Evolutionary conservation across 176 grass and related monocot species (phyloP), one percentile per base, ranked within the genome.

Genomic region (Bolboschoenus planiculmis): DNA sequence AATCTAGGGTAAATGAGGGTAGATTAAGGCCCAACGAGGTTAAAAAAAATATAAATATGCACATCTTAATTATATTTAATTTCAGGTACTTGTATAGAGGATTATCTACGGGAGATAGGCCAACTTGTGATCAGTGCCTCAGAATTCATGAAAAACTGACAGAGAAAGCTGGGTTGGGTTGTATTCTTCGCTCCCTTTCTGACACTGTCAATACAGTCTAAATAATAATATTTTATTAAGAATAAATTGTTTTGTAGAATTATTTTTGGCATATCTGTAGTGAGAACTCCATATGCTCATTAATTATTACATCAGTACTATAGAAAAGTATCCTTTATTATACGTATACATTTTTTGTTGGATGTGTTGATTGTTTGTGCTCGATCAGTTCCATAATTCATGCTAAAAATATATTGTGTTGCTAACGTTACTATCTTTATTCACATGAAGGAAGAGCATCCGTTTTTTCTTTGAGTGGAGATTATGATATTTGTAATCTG

Each of bases 81-180:
- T 85, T 75, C 59, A 97, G 96, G 84, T 99, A 93, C 84, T 88
- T 97, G 20, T 97, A 97, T 88, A 90, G 92, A 92, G 94, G 96
- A 43, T 86, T 95, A 68, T 87, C 96, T 56, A 95, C 96, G 0
- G 96, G 96, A 48, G 96, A 99, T 59, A 66, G 93, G 20, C 93
- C 92, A 23, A 99, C 91, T 71, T 99, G 91, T 16, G 91, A 95
- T 76, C 92, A 99, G 57, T 99, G 92, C 84, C 92, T 99, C 73
- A 93, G 92, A 95, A 99, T 99, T 78, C 96, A 99, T 63, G 89
- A 99, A 84, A 95, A 95, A 16, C 86, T 99, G 47, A 95, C 91
- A 1, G 96, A 93, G 80, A 91, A 73, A 85, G 96, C 92, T 72
- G 91, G 91, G 21, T 83, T 95, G 80, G 93, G 96, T 16, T 99